These are phyloP conservation scores for Fraxinus latifolia DNA, from an alignment of 305 asterid genomes.

Conservation along the genomic window DNA sequence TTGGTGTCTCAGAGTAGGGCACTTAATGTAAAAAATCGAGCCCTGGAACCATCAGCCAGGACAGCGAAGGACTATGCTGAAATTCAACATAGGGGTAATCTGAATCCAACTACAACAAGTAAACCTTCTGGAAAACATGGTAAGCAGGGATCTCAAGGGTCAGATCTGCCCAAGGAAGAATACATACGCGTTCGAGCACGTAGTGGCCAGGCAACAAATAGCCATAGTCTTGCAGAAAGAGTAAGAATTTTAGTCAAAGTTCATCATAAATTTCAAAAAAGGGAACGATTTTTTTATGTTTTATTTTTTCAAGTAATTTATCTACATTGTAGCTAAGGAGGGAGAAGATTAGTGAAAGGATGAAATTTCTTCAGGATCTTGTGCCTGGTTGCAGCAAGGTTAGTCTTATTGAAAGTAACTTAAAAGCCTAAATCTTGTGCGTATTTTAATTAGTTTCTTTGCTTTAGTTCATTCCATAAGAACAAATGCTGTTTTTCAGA, in stretches of 20 bases:
- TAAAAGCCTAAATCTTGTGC: background rate
- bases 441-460: background rate
- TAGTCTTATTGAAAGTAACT: constrained; percentile 21
- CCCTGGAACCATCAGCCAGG: constrained; percentile 36
- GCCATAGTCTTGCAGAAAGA: constrained; percentile 99
- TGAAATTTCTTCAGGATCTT: constrained; percentile 99
- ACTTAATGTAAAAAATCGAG: constrained; percentile 39
- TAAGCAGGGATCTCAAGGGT: constrained; percentile 69
- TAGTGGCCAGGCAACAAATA: constrained; percentile 96
- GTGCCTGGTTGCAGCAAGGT: constrained; percentile 99
- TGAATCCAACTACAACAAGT: constrained; percentile 34
- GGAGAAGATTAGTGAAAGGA: constrained; percentile 97
- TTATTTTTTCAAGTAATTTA: background rate
- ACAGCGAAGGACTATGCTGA: constrained; percentile 34
- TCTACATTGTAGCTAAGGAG: constrained; percentile 68
- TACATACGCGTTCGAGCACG: constrained; percentile 84
- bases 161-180: constrained; percentile 78
- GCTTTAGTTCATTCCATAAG: constrained; percentile 2
- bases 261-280: background rate
- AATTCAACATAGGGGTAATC: constrained; percentile 48
- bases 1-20: constrained; percentile 40
- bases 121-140: constrained; percentile 59
- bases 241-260: constrained; percentile 34
- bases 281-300: background rate
- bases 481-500: constrained; percentile 39